Evolutionary conservation across 148 eudicot species (phyloP).

Genomic region (Nepenthes mirabilis): DNA sequence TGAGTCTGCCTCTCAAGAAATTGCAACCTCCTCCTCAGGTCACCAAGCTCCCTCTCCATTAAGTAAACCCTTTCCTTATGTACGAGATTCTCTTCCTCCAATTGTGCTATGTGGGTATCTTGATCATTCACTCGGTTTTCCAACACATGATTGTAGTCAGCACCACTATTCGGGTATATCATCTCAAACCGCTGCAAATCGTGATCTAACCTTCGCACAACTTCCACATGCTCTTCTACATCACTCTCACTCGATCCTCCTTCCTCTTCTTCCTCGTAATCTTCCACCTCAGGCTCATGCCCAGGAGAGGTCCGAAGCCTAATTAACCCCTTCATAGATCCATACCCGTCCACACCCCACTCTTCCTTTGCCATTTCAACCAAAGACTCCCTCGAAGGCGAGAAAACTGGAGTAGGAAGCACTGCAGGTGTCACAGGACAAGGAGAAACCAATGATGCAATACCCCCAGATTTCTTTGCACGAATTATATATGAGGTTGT

Average conservation of each 20-base stretch:
- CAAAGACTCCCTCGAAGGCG: constrained; percentile 76
- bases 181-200: constrained; percentile 91
- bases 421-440: constrained; percentile 84
- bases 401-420: constrained; percentile 78
- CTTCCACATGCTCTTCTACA: constrained; percentile 94
- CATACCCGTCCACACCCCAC: constrained; percentile 99
- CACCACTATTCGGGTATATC: constrained; percentile 48
- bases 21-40: constrained; percentile 66
- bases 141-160: constrained; percentile 45
- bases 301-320: constrained; percentile 67
- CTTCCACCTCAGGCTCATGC: constrained; percentile 45
- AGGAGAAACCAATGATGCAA: constrained; percentile 70
- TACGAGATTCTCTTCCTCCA: constrained; percentile 87
- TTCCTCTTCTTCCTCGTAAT: constrained; percentile 69
- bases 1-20: constrained; percentile 56
- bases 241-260: constrained; percentile 87
- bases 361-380: constrained; percentile 98
- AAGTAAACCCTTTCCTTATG: constrained; percentile 74
- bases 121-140: constrained; percentile 97
- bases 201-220: constrained; percentile 90
- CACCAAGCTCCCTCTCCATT: constrained; percentile 89
- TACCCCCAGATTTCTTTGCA: constrained; percentile 90
- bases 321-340: constrained; percentile 90
- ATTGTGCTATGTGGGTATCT: constrained; percentile 71
- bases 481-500: constrained; percentile 74